phyloP scores from a whole-genome alignment of 805 yeast species.

The Komagataella phaffii region DNA sequence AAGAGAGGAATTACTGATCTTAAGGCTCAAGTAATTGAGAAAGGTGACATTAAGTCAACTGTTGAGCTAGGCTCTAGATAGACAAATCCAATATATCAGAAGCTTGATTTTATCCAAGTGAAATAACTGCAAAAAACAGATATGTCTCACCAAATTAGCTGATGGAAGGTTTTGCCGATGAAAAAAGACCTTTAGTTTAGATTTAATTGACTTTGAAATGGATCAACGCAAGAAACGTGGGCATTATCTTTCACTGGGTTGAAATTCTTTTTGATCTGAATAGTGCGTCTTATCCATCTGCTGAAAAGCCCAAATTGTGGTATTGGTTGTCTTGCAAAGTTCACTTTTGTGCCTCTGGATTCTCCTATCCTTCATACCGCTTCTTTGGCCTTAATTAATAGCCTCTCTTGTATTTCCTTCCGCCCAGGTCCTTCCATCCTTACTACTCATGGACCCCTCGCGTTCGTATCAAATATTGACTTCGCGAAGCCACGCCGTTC shows the following conservation, averaged over 20 bases:
- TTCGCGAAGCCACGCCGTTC: background rate
- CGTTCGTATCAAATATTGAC: background rate
- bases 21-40: constrained; percentile 53
- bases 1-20: constrained; percentile 68
- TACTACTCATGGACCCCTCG: background rate
- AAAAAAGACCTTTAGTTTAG: background rate
- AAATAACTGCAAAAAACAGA: background rate
- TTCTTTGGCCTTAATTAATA: too few species aligned
- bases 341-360: background rate
- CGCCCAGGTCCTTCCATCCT: background rate
- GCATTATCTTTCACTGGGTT: background rate
- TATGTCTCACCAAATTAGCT: too few species aligned
- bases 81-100: background rate
- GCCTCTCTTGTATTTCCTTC: background rate
- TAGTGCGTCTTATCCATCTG: background rate
- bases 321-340: background rate
- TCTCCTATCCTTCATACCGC: too few species aligned
- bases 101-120: background rate
- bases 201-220: background rate
- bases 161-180: too few species aligned
- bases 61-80: background rate
- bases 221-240: background rate
- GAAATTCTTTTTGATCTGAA: background rate
- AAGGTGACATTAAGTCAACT: constrained; percentile 34
- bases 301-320: background rate